Evolutionary conservation across 2,329 filamentous ascomycete genomes (phyloP).

Genomic region (Colletotrichum tanaceti): DNA sequence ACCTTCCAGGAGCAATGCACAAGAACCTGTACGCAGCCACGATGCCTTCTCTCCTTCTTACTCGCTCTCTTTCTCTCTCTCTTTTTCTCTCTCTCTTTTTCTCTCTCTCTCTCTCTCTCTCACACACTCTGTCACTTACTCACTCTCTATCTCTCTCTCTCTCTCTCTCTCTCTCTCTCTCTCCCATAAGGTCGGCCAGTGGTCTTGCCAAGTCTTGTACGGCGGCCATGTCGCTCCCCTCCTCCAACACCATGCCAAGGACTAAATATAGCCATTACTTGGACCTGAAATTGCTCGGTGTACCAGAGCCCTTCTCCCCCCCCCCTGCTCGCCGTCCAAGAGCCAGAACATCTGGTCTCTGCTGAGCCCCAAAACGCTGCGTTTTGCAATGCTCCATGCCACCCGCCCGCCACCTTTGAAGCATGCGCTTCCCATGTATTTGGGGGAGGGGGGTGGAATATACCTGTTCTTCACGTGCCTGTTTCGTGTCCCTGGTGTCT

Average conservation of each 20-base stretch:
- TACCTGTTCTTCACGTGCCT: conserved; percentile 15
- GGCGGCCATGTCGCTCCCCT: not conserved
- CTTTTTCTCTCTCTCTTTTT: no score
- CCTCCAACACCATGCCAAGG: conserved; percentile 1
- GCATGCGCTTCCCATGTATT: not conserved
- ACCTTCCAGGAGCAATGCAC: not conserved
- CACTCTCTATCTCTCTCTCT: no score
- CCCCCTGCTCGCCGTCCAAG: no score
- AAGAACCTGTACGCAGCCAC: conserved; percentile 5
- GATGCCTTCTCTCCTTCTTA: no score
- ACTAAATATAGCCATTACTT: conserved; percentile 7
- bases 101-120: no score
- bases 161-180: no score
- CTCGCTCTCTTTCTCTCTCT: no score
- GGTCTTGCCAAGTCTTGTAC: not conserved
- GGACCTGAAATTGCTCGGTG: no score
- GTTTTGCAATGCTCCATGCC: not conserved
- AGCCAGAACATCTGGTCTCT: not conserved
- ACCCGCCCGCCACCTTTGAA: no score
- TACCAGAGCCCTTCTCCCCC: not conserved
- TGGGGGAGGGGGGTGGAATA: not conserved
- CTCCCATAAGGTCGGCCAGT: not conserved
- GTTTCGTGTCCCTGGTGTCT: not conserved
- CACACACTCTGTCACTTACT: no score
- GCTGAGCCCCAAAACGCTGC: not conserved